Evolutionary conservation across 176 grass and related monocot genomes (phyloP), one percentile per base, ranked within the genome.

Genomic region (Zea luxurians): DNA sequence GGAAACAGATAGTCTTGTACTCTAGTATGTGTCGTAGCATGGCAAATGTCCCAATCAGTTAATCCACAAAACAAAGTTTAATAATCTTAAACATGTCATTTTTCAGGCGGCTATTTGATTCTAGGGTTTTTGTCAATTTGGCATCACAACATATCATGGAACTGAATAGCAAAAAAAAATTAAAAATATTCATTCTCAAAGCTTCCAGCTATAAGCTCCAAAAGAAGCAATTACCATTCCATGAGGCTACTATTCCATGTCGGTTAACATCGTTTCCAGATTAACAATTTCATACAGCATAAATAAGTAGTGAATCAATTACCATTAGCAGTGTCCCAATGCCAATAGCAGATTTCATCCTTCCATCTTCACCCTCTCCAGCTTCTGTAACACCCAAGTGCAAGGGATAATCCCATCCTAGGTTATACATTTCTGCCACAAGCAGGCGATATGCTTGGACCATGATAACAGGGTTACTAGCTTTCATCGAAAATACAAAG

Each of bases 401-500:
- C 83, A 99, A 81, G 60, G 96, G 96, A 85, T 99, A 99, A 83
- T 99, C 92, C 96, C 96, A 99, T 66, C 96, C 96, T 40, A 91
- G 90, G 74, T 89, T 93, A 83, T 95, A 93, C 96, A 99, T 99
- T 81, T 99, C 92, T 11, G 96, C 92, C 55, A 99, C 92, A 78
- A 99, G 89, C 76, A 99, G 68, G 47, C 96, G 83, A 77, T 99
- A 99, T 59, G 96, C 96, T 88, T 99, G 96, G 34, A 99, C 96
- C 96, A 99, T 99, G 64, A 99, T 53, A 68, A 99, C 96, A 65
- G 96, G 96, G 71, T 99, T 99, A 77, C 92, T 95, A 60, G 96
- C 96, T 87, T 99, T 99, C 96, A 99, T 99, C 36, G 96, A 99
- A 91, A 99, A 99, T 64, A 99, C 96, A 74, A 99, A 95, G 64